phyloP scores from a whole-genome alignment of 129 eudicot species.

The Helichrysum umbraculigerum region DNA sequence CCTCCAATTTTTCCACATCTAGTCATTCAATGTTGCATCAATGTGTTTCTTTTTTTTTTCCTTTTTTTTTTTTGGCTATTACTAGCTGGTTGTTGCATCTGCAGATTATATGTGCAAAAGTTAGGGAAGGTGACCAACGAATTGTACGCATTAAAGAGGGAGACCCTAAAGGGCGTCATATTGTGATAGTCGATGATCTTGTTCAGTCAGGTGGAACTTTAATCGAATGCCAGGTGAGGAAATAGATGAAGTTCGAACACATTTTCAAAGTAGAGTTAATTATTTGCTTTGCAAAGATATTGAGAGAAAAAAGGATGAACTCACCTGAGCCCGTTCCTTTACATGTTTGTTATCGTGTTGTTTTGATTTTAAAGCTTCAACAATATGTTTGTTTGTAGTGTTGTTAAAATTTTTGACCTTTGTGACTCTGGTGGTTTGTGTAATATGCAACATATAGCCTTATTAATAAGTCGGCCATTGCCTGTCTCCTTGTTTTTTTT shows the following conservation, averaged over 20 bases:
- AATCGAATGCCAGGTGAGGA: slow-evolving; percentile 85
- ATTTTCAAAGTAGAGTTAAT: not conserved
- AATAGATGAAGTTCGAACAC: not conserved
- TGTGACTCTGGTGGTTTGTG: not conserved
- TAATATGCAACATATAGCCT: not conserved
- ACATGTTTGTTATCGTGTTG: not conserved
- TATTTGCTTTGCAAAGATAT: not conserved
- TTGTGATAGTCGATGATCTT: slow-evolving; percentile 98
- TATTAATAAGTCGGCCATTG: not conserved
- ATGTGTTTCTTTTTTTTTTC: slow-evolving; percentile 4
- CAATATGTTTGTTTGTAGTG: not conserved
- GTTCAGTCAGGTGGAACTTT: slow-evolving; percentile 99
- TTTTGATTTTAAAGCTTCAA: not conserved
- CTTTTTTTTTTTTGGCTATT: slow-evolving; percentile 6
- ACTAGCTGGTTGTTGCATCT: slow-evolving; percentile 16
- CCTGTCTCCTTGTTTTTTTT: not conserved
- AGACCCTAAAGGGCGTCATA: slow-evolving; percentile 94
- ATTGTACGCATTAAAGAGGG: slow-evolving; percentile 95
- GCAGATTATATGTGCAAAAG: slow-evolving; percentile 93
- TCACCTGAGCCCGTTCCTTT: not conserved
- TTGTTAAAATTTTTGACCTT: not conserved
- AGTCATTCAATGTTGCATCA: slow-evolving; percentile 2
- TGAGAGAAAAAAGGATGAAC: not conserved
- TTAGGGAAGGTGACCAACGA: slow-evolving; percentile 98
- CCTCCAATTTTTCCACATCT: not conserved